Evolutionary conservation across 2,329 filamentous ascomycete species (phyloP).

Genomic region (Exophiala viscosa): DNA sequence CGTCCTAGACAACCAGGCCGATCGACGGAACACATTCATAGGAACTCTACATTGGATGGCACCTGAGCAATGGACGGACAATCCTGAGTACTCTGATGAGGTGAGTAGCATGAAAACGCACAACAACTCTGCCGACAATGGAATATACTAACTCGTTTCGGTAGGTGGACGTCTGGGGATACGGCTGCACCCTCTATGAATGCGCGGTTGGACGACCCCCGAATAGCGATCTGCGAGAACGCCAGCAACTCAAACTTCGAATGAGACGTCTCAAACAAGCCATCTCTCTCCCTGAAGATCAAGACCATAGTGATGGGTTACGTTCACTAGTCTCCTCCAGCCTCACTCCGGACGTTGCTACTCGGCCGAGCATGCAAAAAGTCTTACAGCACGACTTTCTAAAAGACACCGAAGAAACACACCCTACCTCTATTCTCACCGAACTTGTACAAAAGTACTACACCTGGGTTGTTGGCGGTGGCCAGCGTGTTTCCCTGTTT

Average conservation of each 20-base stretch:
- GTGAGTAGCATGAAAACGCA: constrained; percentile 29
- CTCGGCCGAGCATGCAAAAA: constrained; percentile 46
- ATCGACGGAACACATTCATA: constrained; percentile 63
- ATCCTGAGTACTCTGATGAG: constrained; percentile 47
- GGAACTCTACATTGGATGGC: constrained; percentile 67
- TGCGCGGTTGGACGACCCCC: constrained; percentile 49
- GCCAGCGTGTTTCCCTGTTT: constrained; percentile 55
- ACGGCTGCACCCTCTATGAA: constrained; percentile 49
- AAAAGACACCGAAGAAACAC: constrained; percentile 38
- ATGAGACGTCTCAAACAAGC: constrained; percentile 45
- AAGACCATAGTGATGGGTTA: constrained; percentile 43
- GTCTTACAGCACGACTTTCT: constrained; percentile 47
- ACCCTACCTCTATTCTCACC: constrained; percentile 43
- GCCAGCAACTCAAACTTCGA: constrained; percentile 31
- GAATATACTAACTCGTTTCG: constrained; percentile 8
- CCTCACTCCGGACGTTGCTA: constrained; percentile 41
- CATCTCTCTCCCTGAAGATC: constrained; percentile 41
- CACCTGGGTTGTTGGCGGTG: constrained; percentile 47
- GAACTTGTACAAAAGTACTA: constrained; percentile 49
- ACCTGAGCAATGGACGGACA: constrained; percentile 52
- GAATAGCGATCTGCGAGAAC: constrained; percentile 45
- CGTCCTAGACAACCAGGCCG: constrained; percentile 56
- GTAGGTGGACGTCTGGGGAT: constrained; percentile 51
- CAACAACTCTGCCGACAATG: neutral
- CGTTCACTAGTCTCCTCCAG: constrained; percentile 44